Percentiles rank a stretch among this genome's conserved stretches.
These are phyloP conservation scores for Athelia psychrophila DNA, from an alignment of 1,284 basidiomycete species.

Conservation along the genomic window DNA sequence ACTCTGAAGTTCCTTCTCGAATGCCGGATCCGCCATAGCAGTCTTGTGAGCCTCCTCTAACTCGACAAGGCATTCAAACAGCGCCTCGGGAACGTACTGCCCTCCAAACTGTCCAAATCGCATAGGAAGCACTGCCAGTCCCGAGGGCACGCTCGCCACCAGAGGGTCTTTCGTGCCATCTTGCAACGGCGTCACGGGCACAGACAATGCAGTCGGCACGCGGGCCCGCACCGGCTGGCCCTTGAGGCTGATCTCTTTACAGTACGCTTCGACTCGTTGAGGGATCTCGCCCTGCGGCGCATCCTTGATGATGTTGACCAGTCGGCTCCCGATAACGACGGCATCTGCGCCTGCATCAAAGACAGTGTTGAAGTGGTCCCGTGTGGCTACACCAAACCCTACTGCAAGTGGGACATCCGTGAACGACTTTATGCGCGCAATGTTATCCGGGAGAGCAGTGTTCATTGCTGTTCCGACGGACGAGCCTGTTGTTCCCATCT, in stretches of 20 bases:
- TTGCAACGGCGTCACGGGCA: constrained; percentile 25
- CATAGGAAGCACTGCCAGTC: constrained; percentile 59
- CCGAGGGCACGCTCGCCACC: constrained; percentile 26
- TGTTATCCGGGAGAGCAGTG: constrained; percentile 73
- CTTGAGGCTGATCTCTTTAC: constrained; percentile 66
- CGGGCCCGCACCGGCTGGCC: constrained; percentile 39
- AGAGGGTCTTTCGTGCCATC: constrained; percentile 26
- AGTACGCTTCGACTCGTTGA: constrained; percentile 72
- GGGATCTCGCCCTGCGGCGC: constrained; percentile 52
- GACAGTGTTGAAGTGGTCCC: constrained; percentile 87
- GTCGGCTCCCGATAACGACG: constrained; percentile 89
- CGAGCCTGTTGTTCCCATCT: constrained; percentile 99
- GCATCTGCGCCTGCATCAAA: constrained; percentile 88
- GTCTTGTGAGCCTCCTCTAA: constrained; percentile 88
- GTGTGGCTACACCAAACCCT: constrained; percentile 95
- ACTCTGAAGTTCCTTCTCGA: constrained; percentile 91
- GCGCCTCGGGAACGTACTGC: constrained; percentile 94
- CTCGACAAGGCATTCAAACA: constrained; percentile 89
- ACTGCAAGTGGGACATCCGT: constrained; percentile 87
- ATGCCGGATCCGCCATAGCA: constrained; percentile 86
- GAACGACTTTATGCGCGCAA: constrained; percentile 69
- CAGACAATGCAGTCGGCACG: constrained; percentile 20
- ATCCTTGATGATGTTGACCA: constrained; percentile 79
- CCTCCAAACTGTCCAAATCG: constrained; percentile 97
- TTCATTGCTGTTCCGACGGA: constrained; percentile 75